These are phyloP conservation scores for Chalaropsis ovoidea DNA, from an alignment of 2,329 filamentous ascomycete species.

Conservation along the genomic window DNA sequence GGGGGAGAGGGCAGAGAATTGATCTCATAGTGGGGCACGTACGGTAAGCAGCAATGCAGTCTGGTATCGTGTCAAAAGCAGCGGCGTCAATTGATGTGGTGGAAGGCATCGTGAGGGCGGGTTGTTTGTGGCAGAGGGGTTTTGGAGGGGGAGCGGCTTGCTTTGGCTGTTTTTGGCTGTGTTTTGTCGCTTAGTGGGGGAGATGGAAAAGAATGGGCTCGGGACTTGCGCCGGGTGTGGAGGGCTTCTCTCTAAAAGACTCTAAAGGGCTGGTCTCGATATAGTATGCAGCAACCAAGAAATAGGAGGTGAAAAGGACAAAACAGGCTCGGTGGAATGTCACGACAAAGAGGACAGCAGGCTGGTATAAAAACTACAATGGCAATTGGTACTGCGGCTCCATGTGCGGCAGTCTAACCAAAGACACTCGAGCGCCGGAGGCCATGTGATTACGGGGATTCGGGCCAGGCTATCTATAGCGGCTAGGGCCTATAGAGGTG, in stretches of 20 bases:
- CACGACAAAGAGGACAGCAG: neutral
- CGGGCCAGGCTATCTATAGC: conserved; percentile 9
- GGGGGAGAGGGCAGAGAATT: neutral
- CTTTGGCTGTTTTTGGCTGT: neutral
- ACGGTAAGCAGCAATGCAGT: conserved; percentile 56
- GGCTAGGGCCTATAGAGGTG: neutral
- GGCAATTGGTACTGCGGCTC: neutral
- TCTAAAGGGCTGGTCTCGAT: too few species aligned
- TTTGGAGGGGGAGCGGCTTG: neutral
- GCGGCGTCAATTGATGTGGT: conserved; percentile 40
- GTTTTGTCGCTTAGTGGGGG: conserved; percentile 13
- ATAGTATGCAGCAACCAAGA: neutral
- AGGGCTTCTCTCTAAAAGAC: neutral
- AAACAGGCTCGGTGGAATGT: neutral
- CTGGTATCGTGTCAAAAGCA: conserved; percentile 56
- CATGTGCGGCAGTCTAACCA: conserved; percentile 4
- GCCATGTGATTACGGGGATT: conserved; percentile 4
- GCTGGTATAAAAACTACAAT: neutral
- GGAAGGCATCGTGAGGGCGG: conserved; percentile 39
- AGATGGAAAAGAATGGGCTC: neutral
- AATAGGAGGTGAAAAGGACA: neutral
- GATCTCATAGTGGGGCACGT: conserved; percentile 30
- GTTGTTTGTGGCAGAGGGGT: neutral
- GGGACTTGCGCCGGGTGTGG: neutral
- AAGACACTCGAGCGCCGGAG: neutral